Evolutionary conservation across 2,329 filamentous ascomycete genomes (phyloP), one percentile per base, ranked within the genome.

Genomic region (Sarocladium kiliense): DNA sequence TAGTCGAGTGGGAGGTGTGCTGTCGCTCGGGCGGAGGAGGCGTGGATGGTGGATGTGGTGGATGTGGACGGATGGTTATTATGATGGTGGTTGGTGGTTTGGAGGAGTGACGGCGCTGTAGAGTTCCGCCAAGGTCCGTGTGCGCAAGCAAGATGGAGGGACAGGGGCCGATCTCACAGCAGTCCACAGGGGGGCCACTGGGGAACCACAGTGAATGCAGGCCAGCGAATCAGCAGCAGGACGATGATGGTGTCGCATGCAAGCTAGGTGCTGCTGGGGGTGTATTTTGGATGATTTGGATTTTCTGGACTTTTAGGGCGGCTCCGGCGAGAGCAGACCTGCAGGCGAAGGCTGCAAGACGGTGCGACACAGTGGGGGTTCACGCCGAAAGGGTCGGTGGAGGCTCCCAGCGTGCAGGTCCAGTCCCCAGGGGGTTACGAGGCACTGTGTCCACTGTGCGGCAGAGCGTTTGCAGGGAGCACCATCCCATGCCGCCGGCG

Each of bases 1-100:
- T 36, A 55, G 54, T n/a, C 34, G 41, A 27, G 41, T 49, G 39
- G 41, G 54, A 55, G 54, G 54, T 32, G 44, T 34, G 54, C 54
- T 47, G 54, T 55, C 54, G 54, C 54, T 39, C 41, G 54, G 26
- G 39, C 41, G 41, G 54, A 55, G 27, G 54, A 23, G 32, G 21
- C 32, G 50, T 12, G 50, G 30, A 26, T 53, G 19, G 54, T 55
- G 34, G 25, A 49, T 25, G 25, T 32, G 12, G 25, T 27, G 44
- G 44, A 44, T 44, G 9, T 27, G 44, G 25, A 27, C 16, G 44
- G 39, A 44, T 21, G 39, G 14, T 47, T 10, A 30, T 23, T 44
- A 10, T 44, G 12, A 19, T 47, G 44, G 23, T 30, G 39, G 19
- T 23, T 21, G 18, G 39, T 18, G 30, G 30, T 32, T 12, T 32